phyloP scores from a whole-genome alignment of 148 eudicot genomes.

The Limonium bicolor region DNA sequence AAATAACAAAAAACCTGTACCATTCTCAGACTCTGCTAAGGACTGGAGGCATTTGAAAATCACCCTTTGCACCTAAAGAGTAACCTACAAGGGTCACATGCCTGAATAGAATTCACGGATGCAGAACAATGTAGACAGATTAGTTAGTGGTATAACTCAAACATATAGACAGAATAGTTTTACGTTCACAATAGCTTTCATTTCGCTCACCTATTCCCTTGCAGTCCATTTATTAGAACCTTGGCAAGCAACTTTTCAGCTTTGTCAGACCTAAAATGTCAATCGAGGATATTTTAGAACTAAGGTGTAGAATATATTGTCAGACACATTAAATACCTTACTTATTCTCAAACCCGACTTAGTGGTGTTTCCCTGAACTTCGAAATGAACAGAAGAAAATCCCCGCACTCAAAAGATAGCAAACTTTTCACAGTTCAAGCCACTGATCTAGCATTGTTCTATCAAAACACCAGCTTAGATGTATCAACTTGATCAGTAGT shows the following conservation, averaged over 20 bases:
- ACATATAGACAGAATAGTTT: not conserved
- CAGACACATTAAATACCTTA: too few relatives aligned
- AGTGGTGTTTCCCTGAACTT: too few relatives aligned
- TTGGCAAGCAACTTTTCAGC: slow-evolving; percentile 95
- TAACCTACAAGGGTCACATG: slow-evolving; percentile 95
- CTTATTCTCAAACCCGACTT: too few relatives aligned
- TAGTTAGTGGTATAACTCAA: not conserved
- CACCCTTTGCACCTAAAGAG: slow-evolving; percentile 94
- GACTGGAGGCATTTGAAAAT: slow-evolving; percentile 83
- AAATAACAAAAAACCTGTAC: slow-evolving; percentile 27
- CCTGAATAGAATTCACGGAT: slow-evolving; percentile 34
- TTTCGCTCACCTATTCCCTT: slow-evolving; percentile 81
- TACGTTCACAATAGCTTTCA: slow-evolving; percentile 3
- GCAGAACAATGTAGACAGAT: slow-evolving; percentile 1
- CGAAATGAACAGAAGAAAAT: not conserved
- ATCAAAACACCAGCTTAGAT: too few relatives aligned
- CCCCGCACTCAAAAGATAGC: not conserved
- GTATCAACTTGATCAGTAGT: not conserved
- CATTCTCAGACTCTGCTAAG: slow-evolving; percentile 40
- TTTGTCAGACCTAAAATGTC: slow-evolving; percentile 67
- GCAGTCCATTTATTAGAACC: slow-evolving; percentile 77
- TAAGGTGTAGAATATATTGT: too few relatives aligned
- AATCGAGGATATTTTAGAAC: too few relatives aligned
- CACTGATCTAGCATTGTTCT: not conserved
- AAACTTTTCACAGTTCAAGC: not conserved